Evolutionary conservation across 495 filamentous ascomycete species (phyloP).

Genomic region (Halenospora varia): DNA sequence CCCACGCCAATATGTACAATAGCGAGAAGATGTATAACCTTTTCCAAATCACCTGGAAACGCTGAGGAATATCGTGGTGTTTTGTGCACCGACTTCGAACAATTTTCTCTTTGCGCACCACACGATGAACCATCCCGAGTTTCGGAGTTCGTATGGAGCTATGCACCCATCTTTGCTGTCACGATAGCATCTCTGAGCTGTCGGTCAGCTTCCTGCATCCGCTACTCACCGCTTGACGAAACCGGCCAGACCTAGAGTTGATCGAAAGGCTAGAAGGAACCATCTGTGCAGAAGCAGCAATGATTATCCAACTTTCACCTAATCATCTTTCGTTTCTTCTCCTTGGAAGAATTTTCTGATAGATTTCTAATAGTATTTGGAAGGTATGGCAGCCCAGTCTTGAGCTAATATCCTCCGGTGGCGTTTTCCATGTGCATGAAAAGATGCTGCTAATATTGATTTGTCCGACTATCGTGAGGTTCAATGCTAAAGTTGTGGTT

Average conservation of each 20-base stretch:
- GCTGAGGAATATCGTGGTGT: not conserved
- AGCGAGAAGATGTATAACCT: constrained; percentile 7
- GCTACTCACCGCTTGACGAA: not conserved
- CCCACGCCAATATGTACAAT: constrained; percentile 12
- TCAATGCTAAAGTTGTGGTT: not conserved
- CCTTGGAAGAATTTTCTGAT: not conserved
- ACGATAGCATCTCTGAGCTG: constrained; percentile 4
- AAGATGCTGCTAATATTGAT: not conserved
- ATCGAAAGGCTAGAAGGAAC: not conserved
- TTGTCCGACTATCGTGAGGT: not conserved
- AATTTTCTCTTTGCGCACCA: not conserved
- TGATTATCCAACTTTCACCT: not conserved
- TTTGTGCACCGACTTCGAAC: not conserved
- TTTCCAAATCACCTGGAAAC: not conserved
- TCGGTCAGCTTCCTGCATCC: not conserved
- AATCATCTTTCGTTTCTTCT: not conserved
- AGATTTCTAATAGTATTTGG: too few species aligned
- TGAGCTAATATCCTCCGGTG: not conserved
- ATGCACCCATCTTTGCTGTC: constrained; percentile 8
- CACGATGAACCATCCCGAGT: not conserved
- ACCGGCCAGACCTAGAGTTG: too few species aligned
- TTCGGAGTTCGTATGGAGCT: not conserved
- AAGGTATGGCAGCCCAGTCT: not conserved
- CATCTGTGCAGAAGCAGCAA: not conserved
- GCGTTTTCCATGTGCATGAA: not conserved